Base-by-base conservation (phyloP, 495 filamentous ascomycete species). In the Friedmanniomyces simplex region DNA sequence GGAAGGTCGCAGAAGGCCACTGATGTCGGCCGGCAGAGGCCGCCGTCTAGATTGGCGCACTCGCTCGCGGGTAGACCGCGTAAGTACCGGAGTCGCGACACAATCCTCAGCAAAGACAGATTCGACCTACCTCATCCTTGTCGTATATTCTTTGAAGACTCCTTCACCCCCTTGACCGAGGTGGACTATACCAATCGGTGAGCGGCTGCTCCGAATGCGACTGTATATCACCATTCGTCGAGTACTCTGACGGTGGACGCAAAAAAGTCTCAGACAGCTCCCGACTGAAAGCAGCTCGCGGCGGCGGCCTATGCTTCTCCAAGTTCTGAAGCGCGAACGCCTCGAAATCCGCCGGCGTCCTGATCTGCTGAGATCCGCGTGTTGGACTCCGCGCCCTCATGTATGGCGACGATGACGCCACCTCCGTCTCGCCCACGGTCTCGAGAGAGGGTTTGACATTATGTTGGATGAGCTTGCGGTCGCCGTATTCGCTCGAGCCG, bases 341-440 rank as follows among this genome's bases (percentile, higher is more conserved):
- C 22, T 56, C 53, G 22, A 47, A 56, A 12, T 56, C 53, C 16
- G 39, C 53, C 18, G 53, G 41, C 41, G 53, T 56, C 42, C 22
- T 56, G 41, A 56, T 25, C 13, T 11, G n/a, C 4, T 30, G 28
- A 10, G 26, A 37, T 5, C 48, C 24, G 1, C 8, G 6, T 4
- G 26, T 13, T 18, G 39, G 18, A 14, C 46, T 24, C 3, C 21
- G 46, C 21, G 24, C 16, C 46, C 21, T 49, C 21, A 25, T 28
- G 20, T 24, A 25, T 4, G 46, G 32, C 1, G 28, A 37, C 6
- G 32, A 22, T 14, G 48, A 6, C 24, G 41, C 55, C 8, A 32
- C 13, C 21, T 58, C 55, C 16, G 22, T 42, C 18, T 58, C 55
- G 11, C 55, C 47, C 10, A 58, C 55, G 1, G 48, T 52, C 8